Evolutionary conservation across 2,329 filamentous ascomycete species (phyloP).

Genomic region (Chaetomiaceae sp.): DNA sequence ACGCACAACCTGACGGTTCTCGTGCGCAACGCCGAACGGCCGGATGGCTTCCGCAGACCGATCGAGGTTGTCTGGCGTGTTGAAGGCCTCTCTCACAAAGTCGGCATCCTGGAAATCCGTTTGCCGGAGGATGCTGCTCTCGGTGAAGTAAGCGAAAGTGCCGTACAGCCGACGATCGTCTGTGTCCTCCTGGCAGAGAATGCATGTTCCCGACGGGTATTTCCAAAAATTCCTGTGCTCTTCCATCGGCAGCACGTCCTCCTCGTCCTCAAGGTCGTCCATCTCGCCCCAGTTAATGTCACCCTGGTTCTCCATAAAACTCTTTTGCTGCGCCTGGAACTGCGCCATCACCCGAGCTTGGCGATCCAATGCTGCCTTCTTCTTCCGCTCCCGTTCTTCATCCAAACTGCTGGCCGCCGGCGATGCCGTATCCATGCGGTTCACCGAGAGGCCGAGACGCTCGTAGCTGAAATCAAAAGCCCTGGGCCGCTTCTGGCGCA

Average conservation of each 20-base stretch:
- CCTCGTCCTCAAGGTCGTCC: conserved; percentile 68
- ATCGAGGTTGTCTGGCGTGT: conserved; percentile 76
- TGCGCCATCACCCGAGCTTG: conserved; percentile 96
- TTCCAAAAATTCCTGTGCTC: conserved; percentile 74
- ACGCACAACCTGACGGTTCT: conserved; percentile 71
- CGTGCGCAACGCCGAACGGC: conserved; percentile 84
- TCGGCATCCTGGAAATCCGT: conserved; percentile 78
- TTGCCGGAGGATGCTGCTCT: conserved; percentile 80
- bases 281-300: conserved; percentile 83
- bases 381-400: conserved; percentile 75
- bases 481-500: conserved; percentile 74
- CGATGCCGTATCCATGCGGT: conserved; percentile 74
- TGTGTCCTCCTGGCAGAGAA: conserved; percentile 92
- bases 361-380: conserved; percentile 80
- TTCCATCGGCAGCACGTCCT: conserved; percentile 50
- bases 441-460: conserved; percentile 60
- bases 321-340: conserved; percentile 96
- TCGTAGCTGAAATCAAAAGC: conserved; percentile 65
- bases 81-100: conserved; percentile 74
- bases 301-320: conserved; percentile 84
- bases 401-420: conserved; percentile 64
- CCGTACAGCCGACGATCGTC: conserved; percentile 85
- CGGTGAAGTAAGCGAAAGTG: conserved; percentile 82
- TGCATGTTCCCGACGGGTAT: conserved; percentile 88
- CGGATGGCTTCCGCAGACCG: conserved; percentile 74